Conservation (phyloP, 2,329 filamentous ascomycete species). For the Claviceps quebecensis region DNA sequence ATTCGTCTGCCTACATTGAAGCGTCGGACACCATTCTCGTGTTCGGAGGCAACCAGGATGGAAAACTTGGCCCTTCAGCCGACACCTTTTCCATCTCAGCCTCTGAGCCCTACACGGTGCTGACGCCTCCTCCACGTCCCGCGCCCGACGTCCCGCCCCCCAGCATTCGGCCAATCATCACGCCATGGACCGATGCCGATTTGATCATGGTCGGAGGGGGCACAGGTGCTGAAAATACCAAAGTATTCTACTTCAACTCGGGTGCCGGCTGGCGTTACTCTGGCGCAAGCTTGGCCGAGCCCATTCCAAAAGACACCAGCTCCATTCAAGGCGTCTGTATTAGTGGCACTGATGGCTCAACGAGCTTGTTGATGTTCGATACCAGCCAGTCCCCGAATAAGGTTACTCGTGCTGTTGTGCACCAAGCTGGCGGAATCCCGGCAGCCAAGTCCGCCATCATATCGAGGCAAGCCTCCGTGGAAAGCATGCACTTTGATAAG, state of each 20-base stretch:
- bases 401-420: slow-evolving; percentile 55
- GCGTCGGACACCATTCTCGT: slow-evolving; percentile 59
- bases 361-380: slow-evolving; percentile 67
- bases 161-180: slow-evolving; percentile 49
- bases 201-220: slow-evolving; percentile 64
- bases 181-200: slow-evolving; percentile 58
- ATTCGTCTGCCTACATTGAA: slow-evolving; percentile 63
- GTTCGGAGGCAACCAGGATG: slow-evolving; percentile 62
- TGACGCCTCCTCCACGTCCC: slow-evolving; percentile 42
- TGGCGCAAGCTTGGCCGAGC: slow-evolving; percentile 46
- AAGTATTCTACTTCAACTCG: slow-evolving; percentile 59
- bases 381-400: slow-evolving; percentile 59
- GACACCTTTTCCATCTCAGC: slow-evolving; percentile 64
- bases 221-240: slow-evolving; percentile 32
- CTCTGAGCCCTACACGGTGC: slow-evolving; percentile 47
- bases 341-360: slow-evolving; percentile 61
- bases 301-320: slow-evolving; percentile 43
- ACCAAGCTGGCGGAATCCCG: slow-evolving; percentile 43
- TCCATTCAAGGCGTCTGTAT: slow-evolving; percentile 50
- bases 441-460: slow-evolving; percentile 33
- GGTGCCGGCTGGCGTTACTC: slow-evolving; percentile 51
- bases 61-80: slow-evolving; percentile 42
- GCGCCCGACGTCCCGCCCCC: slow-evolving; percentile 33
- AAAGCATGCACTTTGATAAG: slow-evolving; percentile 8
- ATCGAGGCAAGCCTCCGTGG: slow-evolving; percentile 17